Conservation (phyloP, 345 rosid genomes). For the Lumnitzera littorea region DNA sequence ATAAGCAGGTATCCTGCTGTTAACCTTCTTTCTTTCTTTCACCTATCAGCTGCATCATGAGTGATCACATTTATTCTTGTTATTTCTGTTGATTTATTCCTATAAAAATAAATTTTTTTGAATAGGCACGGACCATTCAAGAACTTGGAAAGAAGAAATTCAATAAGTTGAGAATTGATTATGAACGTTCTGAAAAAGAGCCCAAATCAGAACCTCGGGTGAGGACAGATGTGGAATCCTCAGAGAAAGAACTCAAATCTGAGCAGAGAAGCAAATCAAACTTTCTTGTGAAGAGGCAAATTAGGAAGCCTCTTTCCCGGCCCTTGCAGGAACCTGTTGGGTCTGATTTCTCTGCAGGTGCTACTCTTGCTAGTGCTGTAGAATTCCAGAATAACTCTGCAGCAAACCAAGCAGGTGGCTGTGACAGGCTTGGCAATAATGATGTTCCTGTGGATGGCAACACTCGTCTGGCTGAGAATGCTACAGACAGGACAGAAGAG, state of each 20-base stretch:
- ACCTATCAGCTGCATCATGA: background rate
- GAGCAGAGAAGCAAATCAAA: constrained; percentile 39
- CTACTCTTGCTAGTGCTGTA: constrained; percentile 47
- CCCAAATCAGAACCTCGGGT: constrained; percentile 41
- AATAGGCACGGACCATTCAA: constrained; percentile 65
- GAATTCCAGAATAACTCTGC: constrained; percentile 35
- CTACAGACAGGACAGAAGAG: constrained; percentile 63
- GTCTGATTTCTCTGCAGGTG: constrained; percentile 62
- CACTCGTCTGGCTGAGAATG: constrained; percentile 34
- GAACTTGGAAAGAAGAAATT: constrained; percentile 68
- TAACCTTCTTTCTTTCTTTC: constrained; percentile 7
- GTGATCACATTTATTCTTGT: background rate
- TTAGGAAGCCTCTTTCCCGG: constrained; percentile 42
- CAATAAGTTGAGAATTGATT: constrained; percentile 46
- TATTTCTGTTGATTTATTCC: constrained; percentile 2
- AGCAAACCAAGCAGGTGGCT: constrained; percentile 30
- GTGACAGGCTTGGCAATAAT: constrained; percentile 38
- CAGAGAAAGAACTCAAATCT: constrained; percentile 42
- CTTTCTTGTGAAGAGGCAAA: constrained; percentile 42
- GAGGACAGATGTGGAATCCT: constrained; percentile 36
- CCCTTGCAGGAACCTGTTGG: constrained; percentile 39
- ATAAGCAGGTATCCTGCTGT: constrained; percentile 47
- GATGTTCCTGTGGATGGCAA: constrained; percentile 44
- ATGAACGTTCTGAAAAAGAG: constrained; percentile 47
- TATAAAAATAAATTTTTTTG: constrained; percentile 7